phyloP scores from a whole-genome alignment of 2,329 filamentous ascomycete genomes.

The Aureobasidium sp. region DNA sequence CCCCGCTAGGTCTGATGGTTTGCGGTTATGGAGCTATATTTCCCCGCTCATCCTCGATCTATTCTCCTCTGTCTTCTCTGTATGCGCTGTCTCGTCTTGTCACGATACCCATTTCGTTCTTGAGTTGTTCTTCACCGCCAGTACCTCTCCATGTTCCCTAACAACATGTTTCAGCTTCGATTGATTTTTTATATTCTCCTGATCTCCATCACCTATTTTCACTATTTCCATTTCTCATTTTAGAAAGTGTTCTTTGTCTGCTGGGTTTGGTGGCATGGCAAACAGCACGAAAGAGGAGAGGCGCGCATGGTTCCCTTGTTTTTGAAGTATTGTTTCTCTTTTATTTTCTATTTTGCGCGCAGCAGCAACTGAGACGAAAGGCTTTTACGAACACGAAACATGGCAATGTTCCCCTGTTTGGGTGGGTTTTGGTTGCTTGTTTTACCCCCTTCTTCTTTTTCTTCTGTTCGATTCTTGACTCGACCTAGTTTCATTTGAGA shows the following conservation, averaged over 20 bases:
- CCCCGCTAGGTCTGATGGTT: neutral
- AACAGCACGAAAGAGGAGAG: neutral
- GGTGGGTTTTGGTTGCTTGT: neutral
- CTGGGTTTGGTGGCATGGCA: neutral
- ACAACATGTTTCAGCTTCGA: neutral
- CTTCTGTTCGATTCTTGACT: neutral
- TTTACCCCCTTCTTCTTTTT: neutral
- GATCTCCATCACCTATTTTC: neutral
- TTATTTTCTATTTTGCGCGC: neutral
- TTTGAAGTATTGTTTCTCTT: neutral
- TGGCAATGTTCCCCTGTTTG: neutral
- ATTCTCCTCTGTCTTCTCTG: neutral
- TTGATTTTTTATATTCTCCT: neutral
- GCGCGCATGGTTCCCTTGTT: neutral
- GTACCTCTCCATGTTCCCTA: neutral
- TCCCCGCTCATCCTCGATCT: neutral
- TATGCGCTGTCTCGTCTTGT: conserved; percentile 4
- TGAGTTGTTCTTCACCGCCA: neutral
- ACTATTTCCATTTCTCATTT: neutral
- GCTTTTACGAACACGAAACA: neutral
- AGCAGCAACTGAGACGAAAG: conserved; percentile 1
- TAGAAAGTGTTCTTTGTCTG: neutral
- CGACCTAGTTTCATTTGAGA: too few species aligned
- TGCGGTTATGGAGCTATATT: neutral
- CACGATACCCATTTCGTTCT: conserved; percentile 7